A percentile compares a stretch with the other conserved stretches of the same genome.
Evolutionary conservation across 352 stramenopile species (phyloP).

Genomic region (Phytophthora sp.): DNA sequence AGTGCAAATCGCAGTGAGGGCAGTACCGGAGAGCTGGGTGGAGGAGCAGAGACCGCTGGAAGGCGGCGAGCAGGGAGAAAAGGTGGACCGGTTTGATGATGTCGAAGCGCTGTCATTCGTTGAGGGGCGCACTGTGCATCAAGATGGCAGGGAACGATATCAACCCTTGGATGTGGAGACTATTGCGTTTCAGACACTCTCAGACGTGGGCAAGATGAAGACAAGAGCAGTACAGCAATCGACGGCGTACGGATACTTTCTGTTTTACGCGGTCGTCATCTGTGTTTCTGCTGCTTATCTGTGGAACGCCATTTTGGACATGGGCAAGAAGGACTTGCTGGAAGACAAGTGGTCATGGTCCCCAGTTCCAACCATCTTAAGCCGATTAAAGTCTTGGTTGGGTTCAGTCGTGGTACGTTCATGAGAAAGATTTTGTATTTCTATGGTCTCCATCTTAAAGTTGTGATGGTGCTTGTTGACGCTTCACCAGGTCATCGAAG

Average conservation of each 20-base stretch:
- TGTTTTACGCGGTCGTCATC: conserved; percentile 44
- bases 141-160: conserved; percentile 4
- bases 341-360: conserved; percentile 38
- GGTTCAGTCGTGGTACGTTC: conserved; percentile 44
- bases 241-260: conserved; percentile 17
- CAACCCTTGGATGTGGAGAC: conserved; percentile 14
- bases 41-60: not conserved
- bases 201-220: not conserved
- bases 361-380: conserved; percentile 35
- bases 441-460: not conserved
- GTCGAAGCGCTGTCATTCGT: conserved; percentile 8
- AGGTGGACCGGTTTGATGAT: not conserved
- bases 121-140: conserved; percentile 8
- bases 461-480: not conserved
- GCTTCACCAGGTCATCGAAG: conserved; percentile 44
- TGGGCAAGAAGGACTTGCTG: conserved; percentile 13
- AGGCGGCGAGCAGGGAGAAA: not conserved
- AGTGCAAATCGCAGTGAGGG: conserved; percentile 19
- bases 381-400: conserved; percentile 38
- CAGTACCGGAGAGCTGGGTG: conserved; percentile 6
- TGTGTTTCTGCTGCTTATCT: conserved; percentile 40
- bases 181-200: conserved; percentile 4
- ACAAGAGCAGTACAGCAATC: not conserved
- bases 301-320: conserved; percentile 21
- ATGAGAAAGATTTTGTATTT: not conserved